Evolutionary conservation across 495 filamentous ascomycete genomes (phyloP).

Genomic region (Aspergillus hancockii): DNA sequence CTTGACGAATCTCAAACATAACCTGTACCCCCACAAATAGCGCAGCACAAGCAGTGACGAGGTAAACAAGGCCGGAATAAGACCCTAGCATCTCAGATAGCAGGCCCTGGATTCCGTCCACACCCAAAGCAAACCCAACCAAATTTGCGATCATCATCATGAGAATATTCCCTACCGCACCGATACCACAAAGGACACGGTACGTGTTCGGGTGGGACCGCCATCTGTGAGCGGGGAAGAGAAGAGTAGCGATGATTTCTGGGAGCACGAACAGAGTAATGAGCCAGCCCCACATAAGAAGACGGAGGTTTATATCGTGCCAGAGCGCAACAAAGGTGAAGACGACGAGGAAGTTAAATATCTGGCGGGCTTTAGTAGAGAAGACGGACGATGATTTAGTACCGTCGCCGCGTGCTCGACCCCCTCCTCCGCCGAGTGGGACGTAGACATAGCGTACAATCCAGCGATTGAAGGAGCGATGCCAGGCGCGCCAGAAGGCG

Average conservation of each 20-base stretch:
- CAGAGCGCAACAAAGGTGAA: constrained; percentile 98
- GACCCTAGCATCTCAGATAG: constrained; percentile 71
- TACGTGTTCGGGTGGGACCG: constrained; percentile 67
- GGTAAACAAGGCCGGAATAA: constrained; percentile 72
- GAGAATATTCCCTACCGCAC: constrained; percentile 80
- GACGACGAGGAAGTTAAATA: constrained; percentile 76
- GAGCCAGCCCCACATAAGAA: constrained; percentile 97
- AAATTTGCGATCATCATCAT: constrained; percentile 97
- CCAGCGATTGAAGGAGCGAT: constrained; percentile 93
- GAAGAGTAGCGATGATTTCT: constrained; percentile 67
- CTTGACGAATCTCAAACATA: constrained; percentile 94
- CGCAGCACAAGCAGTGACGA: constrained; percentile 64
- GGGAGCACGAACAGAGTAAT: constrained; percentile 91
- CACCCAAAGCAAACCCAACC: constrained; percentile 88
- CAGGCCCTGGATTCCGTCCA: constrained; percentile 82
- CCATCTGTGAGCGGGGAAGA: constrained; percentile 75
- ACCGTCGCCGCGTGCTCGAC: constrained; percentile 43
- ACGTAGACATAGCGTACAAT: constrained; percentile 92
- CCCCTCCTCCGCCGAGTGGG: constrained; percentile 74
- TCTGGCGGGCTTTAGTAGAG: constrained; percentile 32
- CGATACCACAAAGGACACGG: constrained; percentile 78
- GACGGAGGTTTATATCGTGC: constrained; percentile 93
- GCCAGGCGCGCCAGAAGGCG: constrained; percentile 97
- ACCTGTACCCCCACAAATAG: constrained; percentile 87
- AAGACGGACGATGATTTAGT: constrained; percentile 31